Percentiles rank a stretch among this genome's conserved stretches.
Conservation (phyloP, 2,329 filamentous ascomycete species). For the Pyricularia grisea region DNA sequence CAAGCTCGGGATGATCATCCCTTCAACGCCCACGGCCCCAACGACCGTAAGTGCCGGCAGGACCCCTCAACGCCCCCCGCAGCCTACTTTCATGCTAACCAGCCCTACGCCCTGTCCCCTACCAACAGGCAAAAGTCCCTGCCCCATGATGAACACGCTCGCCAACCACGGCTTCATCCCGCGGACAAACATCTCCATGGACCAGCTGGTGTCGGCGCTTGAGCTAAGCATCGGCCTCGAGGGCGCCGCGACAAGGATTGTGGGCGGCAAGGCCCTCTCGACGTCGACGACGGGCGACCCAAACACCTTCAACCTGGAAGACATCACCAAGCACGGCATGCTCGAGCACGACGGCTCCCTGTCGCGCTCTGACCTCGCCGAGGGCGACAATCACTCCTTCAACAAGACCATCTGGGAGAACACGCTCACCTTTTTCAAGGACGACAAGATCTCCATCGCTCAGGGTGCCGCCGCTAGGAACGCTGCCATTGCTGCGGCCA, state of each 20-base stretch:
- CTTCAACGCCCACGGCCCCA: not conserved
- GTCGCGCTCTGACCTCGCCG: slow-evolving; percentile 20
- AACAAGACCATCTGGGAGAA: slow-evolving; percentile 11
- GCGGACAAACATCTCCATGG: slow-evolving; percentile 24
- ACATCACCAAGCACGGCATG: slow-evolving; percentile 20
- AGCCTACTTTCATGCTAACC: not conserved
- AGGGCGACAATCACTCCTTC: slow-evolving; percentile 23
- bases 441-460: slow-evolving; percentile 17
- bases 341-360: slow-evolving; percentile 24
- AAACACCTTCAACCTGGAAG: slow-evolving; percentile 18
- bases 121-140: slow-evolving; percentile 19
- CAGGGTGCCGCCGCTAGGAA: not conserved
- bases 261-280: slow-evolving; percentile 16
- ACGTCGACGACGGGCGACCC: slow-evolving; percentile 21
- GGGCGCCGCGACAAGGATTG: slow-evolving; percentile 11
- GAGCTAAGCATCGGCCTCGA: slow-evolving; percentile 32
- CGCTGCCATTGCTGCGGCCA: slow-evolving; percentile 1
- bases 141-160: slow-evolving; percentile 19
- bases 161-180: slow-evolving; percentile 22
- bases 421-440: slow-evolving; percentile 17
- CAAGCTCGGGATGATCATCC: not conserved
- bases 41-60: not conserved
- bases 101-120: slow-evolving; percentile 10
- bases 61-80: too few relatives aligned
- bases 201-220: slow-evolving; percentile 27